Base-by-base conservation (phyloP, 2,329 filamentous ascomycete genomes). In the Diaporthe vaccinii region DNA sequence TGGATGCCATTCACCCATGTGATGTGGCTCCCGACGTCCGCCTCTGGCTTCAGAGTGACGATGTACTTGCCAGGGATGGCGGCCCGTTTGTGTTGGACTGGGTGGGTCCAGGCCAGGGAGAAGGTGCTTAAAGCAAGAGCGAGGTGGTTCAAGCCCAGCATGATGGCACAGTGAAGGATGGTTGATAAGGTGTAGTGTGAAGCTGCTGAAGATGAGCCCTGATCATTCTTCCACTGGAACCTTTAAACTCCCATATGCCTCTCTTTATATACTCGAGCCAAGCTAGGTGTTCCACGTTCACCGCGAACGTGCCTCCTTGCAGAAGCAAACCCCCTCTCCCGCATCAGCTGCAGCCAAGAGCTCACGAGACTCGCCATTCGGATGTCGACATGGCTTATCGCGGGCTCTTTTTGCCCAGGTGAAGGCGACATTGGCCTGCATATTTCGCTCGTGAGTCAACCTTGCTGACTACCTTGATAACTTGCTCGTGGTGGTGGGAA, bases 51-150 rank as follows among this genome's bases (percentile, higher is more conserved):
- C 20, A 73, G 57, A 9, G 71, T 73, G 41, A 73, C 57, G 20
- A 73, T 73, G 25, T 73, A 73, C 25, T 68, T 73, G 55, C 71
- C 71, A 2, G 71, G 71, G 34, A 73, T 73, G 59, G 25, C 58
- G 4, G 28, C 58, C 49, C 57, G 71, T n/a, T 53, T 68, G 41
- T 62, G 28, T 2, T 73, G 31, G 22, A 73, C 39, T 14, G 71
- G 71, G 46, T 65, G 71, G 14, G 39, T 14, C 71, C 58, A 73
- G 1, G 58, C 46, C 12, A 62, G 58, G 3, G 59, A 65, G 9
- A 68, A 31, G 28, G 71, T 44, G 39, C 55, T 36, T 8, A 73
- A 15, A 39, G 51, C 34, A 39, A 73, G 71, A 41, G 71, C 71
- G 49, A 73, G 57, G 6, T 65, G 31, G 55, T 73, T 62, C 44